Evolutionary conservation across 164 flowering plant genomes (phyloP).

Genomic region (Annona cherimola): DNA sequence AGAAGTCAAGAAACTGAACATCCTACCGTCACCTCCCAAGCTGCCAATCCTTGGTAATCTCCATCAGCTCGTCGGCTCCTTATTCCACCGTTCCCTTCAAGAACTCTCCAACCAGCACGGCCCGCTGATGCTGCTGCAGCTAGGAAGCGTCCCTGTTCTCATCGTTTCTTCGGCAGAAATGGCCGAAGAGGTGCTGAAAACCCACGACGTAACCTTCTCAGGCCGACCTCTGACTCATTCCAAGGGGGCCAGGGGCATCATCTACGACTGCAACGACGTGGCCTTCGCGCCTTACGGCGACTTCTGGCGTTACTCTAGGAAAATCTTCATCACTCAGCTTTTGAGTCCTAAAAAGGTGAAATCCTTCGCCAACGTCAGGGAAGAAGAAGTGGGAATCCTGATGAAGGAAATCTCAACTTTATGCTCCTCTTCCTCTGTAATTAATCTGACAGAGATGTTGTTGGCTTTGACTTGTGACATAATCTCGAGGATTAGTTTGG

Average conservation of each 20-base stretch:
- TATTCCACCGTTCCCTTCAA: background rate
- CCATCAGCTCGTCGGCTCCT: background rate
- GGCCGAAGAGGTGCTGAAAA: slow-evolving; percentile 2
- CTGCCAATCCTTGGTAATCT: slow-evolving; percentile 2
- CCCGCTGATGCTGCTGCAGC: slow-evolving; percentile 2
- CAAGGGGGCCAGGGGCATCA: background rate
- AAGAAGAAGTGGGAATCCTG: background rate
- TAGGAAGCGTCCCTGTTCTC: background rate
- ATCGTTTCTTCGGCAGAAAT: slow-evolving; percentile 1
- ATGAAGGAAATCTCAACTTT: background rate
- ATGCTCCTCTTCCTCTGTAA: background rate
- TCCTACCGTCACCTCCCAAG: background rate
- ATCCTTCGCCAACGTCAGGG: background rate
- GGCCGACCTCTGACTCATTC: background rate
- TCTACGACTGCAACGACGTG: slow-evolving; percentile 1
- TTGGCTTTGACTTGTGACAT: background rate
- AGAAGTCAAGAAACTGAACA: background rate
- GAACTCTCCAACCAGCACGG: background rate
- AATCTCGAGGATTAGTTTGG: background rate
- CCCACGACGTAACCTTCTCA: background rate
- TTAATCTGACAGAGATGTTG: background rate
- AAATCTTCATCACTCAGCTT: background rate
- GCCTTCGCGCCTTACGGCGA: slow-evolving; percentile 4
- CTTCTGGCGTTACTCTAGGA: background rate
- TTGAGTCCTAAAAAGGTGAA: background rate